Base-by-base conservation (phyloP, 495 filamentous ascomycete species). In the Chlorociboria aeruginascens region DNA sequence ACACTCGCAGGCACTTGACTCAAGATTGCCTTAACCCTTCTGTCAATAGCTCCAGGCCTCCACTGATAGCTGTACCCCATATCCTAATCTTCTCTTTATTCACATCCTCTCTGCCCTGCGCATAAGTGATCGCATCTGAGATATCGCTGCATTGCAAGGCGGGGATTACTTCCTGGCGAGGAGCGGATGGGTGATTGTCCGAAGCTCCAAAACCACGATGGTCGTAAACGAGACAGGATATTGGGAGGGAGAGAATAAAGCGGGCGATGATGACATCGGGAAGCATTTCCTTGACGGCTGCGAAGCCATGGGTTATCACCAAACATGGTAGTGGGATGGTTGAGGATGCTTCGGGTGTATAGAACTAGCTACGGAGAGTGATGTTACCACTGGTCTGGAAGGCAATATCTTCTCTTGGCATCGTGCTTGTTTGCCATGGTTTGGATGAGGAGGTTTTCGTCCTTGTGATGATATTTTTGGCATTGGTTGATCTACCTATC, bases 131-230 rank as follows among this genome's bases (percentile, higher is more conserved):
- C 0, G 59, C 66, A 47, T 66, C 61, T 11, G 47, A 50, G 46
- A 53, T 34, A 36, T 46, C 43, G 25, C 34, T 39, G 34, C 16
- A 29, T 41, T 68, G 63, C 20, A 57, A 34, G 12, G 43, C n/a
- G 0, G 63, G 63, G 41, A 58, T 53, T 36, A 61, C 58, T 41
- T 68, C 61, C 7, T 63, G 50, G 14, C 43, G 39, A 9, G 12
- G 44, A 25, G 20, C 20, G 4, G 20, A 25, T 25, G 20, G 20
- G 4, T 2, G 20, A 25, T 56, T 59, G 36, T 64, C 65, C 50
- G 62, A 66, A 14, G 57, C 53, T 29, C 66, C 66, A 49, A 57
- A 66, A 49, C 54, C 51, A 29, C 64, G 59, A 39, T 67, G 61
- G 40, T 68, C 63, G 42, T 66, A 68, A 4, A 66, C 48, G 2